Evolutionary conservation across 768 basidiomycete species (phyloP).

Genomic region (Pleurotus eryngii): DNA sequence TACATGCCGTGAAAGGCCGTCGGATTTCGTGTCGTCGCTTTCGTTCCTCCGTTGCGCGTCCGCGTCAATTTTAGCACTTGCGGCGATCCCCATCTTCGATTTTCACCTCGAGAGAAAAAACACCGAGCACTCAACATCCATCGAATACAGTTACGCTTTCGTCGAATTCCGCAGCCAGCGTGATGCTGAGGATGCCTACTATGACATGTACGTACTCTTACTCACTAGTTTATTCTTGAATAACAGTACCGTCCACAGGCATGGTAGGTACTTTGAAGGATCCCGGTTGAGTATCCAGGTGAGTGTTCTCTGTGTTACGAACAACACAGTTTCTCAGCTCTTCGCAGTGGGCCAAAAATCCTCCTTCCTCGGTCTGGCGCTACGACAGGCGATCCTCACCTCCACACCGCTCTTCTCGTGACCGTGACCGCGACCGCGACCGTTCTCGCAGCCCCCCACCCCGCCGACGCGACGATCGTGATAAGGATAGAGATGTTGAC

Average conservation of each 20-base stretch:
- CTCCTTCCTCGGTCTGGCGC: constrained; percentile 82
- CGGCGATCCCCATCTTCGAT: constrained; percentile 30
- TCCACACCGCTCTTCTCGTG: constrained; percentile 26
- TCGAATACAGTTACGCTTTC: constrained; percentile 72
- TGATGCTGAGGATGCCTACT: constrained; percentile 81
- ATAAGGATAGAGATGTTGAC: constrained; percentile 30
- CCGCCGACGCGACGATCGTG: constrained; percentile 29
- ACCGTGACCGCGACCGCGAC: constrained; percentile 29
- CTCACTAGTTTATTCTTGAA: background rate
- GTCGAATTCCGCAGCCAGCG: constrained; percentile 77
- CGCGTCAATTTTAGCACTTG: constrained; percentile 14
- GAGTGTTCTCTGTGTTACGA: constrained; percentile 11
- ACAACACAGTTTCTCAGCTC: background rate
- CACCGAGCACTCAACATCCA: constrained; percentile 55
- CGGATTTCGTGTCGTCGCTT: constrained; percentile 22
- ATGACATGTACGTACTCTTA: constrained; percentile 62
- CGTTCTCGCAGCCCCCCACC: constrained; percentile 57
- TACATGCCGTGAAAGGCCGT: constrained; percentile 7
- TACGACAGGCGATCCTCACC: constrained; percentile 54
- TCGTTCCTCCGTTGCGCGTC: constrained; percentile 12
- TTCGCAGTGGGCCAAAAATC: constrained; percentile 74
- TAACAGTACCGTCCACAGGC: constrained; percentile 40
- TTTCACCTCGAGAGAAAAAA: constrained; percentile 26
- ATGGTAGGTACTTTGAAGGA: constrained; percentile 73
- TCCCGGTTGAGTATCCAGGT: constrained; percentile 74